Evolutionary conservation across 2,329 filamentous ascomycete species (phyloP), one percentile per base, ranked within the genome.

Genomic region (Sporothrix pallida): DNA sequence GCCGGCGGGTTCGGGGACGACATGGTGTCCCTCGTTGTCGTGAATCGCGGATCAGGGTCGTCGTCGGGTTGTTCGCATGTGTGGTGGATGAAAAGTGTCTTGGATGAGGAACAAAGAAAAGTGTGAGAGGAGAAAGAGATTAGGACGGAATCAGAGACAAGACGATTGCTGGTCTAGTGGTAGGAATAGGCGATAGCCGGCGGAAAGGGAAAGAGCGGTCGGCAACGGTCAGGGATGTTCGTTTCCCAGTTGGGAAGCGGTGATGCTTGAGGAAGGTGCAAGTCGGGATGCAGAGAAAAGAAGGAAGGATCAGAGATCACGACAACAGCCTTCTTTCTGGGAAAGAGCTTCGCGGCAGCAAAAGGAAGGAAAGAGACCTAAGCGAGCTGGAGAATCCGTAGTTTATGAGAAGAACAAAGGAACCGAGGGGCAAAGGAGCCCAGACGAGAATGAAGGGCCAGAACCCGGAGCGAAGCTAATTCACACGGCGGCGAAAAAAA

Each of bases 211-310:
- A 60, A 71, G 42, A 62, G 67, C 54, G 56, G 46, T 50, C 56
- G 56, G 31, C 42, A 67, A 58, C 63, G 63, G 71, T 69, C 71
- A 48, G 48, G 63, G 17, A 52, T 44, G 20, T 48, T 42, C 15
- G 50, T 68, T 69, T 62, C 63, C 71, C 20, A 52, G 50, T 72
- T 23, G 62, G 65, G 71, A 69, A 42, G 71, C 65, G 63, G 52
- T 67, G 71, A 72, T 69, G 71, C 15, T 60, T 26, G 54, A 20
- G 54, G 54, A 44, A 62, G 52, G 71, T 23, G 63, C 52, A 69
- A 48, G 26, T 44, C 60, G 50, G 60, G 50, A 67, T 52, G 48
- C 8, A 10, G 20, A 44, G 15, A 7, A 10, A 48, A 37, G 5
- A 46, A 72, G 23, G 58, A 50, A 42, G 26, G 46, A 71, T 17